Base-by-base conservation (phyloP, 257 asterid species). In the Salvia hispanica region DNA sequence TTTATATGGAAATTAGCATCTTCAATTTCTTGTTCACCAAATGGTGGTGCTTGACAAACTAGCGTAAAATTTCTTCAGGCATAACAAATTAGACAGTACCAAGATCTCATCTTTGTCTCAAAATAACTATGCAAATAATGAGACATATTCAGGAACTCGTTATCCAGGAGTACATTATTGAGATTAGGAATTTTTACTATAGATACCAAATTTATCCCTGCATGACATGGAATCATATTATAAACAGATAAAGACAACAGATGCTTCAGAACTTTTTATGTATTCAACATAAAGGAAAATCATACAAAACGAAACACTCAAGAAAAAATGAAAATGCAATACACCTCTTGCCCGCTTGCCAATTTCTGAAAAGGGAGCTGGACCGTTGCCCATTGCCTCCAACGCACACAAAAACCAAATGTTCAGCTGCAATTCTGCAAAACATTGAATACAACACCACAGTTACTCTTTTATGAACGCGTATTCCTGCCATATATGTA, bases 311-410 rank as follows among this genome's bases (percentile, higher is more conserved):
- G 5, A 42, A 37, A 54, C 37, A 60, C 62, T 8, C 28, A 62
- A n/a, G 55, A 57, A 72, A 42, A 64, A 18, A 18, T 14, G 4
- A 18, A 45, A 48, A 54, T 37, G 46, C 18, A 33, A 59, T 14
- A 72, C 10, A 90, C 97, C 97, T 88, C 92, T 84, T 9, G 95
- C 90, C 4, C 90, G 92, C 77, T 74, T 74, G 74, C 97, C 96
- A 60, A 90, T 86, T 53, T 86, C 96, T 3, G 90, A 83, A 82
- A 80, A 90, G 46, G 92, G 92, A 62, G 90, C 89, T 28, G 97
- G 96, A 61, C 93, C 79, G 67, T 64, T 61, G 44, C 74, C 88
- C 96, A 88, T 87, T 45, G 57, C 64, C 63, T 51, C 69, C 50
- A 55, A 11, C 12, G 12, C 13, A 7, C 44, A 45, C 62, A 67